phyloP scores from a whole-genome alignment of 768 basidiomycete genomes.

The Candolleomyces eurysporus region DNA sequence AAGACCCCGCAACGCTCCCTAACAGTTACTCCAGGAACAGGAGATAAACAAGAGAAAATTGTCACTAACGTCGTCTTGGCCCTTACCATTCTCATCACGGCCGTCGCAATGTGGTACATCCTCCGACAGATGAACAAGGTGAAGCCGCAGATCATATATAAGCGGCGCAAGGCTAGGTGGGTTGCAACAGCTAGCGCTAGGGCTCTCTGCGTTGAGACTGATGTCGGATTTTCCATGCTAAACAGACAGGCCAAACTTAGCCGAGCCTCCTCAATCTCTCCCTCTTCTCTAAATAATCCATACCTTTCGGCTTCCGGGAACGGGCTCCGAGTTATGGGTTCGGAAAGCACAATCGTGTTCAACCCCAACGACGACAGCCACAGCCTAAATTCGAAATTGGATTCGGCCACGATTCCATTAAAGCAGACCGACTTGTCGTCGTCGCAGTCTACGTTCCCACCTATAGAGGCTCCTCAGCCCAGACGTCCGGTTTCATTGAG shows the following conservation, averaged over 20 bases:
- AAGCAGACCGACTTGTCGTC: background rate
- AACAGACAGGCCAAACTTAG: background rate
- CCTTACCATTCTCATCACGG: slow-evolving; percentile 67
- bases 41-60: slow-evolving; percentile 44
- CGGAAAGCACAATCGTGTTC: slow-evolving; percentile 1
- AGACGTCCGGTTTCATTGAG: background rate
- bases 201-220: no score
- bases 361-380: background rate
- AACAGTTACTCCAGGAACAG: slow-evolving; percentile 19
- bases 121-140: slow-evolving; percentile 64
- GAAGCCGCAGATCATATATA: slow-evolving; percentile 68
- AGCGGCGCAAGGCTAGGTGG: slow-evolving; percentile 68
- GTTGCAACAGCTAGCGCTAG: background rate
- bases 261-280: background rate
- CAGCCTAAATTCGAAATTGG: background rate
- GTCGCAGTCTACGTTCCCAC: background rate
- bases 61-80: slow-evolving; percentile 69
- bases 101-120: slow-evolving; percentile 84
- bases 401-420: background rate
- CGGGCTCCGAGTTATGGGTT: background rate
- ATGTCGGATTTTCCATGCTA: background rate
- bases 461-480: background rate
- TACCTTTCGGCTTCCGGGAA: background rate
- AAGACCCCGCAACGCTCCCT: no score
- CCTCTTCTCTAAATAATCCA: background rate